Percentiles rank a stretch among this genome's conserved stretches.
These are phyloP conservation scores for Colletotrichum sp. DNA, from an alignment of 2,329 filamentous ascomycete genomes.

Conservation along the genomic window DNA sequence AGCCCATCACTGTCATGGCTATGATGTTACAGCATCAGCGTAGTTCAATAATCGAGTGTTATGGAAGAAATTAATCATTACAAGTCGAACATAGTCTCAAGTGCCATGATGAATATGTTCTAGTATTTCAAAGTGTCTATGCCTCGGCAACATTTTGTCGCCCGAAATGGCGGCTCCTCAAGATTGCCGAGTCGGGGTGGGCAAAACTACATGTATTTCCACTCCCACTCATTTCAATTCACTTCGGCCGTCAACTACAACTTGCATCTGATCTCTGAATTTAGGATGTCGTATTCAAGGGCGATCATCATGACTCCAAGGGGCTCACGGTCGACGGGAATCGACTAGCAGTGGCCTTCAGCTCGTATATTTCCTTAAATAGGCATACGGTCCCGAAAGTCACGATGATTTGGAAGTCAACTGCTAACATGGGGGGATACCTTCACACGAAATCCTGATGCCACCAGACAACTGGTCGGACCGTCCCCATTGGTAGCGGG, in stretches of 20 bases:
- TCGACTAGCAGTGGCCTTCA: neutral
- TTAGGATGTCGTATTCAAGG: neutral
- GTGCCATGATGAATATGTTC: neutral
- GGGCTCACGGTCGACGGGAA: neutral
- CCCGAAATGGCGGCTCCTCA: neutral
- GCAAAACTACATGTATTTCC: neutral
- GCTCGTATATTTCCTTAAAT: neutral
- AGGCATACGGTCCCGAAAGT: neutral
- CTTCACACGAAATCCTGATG: neutral
- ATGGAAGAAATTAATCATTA: too few species aligned
- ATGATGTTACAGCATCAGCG: neutral
- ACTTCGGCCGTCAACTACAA: neutral
- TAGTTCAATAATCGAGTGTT: neutral
- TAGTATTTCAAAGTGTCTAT: neutral
- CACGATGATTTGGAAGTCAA: neutral
- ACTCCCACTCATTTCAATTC: neutral
- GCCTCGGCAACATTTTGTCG: neutral
- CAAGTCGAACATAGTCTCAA: neutral
- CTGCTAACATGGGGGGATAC: neutral
- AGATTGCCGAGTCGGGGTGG: neutral
- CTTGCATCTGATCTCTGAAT: neutral
- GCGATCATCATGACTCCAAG: neutral
- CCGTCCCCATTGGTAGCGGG: neutral
- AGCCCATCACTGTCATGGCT: neutral
- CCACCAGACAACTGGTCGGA: neutral